Conservation (phyloP, 2,329 filamentous ascomycete genomes). For the Cordyceps cateniannulata region DNA sequence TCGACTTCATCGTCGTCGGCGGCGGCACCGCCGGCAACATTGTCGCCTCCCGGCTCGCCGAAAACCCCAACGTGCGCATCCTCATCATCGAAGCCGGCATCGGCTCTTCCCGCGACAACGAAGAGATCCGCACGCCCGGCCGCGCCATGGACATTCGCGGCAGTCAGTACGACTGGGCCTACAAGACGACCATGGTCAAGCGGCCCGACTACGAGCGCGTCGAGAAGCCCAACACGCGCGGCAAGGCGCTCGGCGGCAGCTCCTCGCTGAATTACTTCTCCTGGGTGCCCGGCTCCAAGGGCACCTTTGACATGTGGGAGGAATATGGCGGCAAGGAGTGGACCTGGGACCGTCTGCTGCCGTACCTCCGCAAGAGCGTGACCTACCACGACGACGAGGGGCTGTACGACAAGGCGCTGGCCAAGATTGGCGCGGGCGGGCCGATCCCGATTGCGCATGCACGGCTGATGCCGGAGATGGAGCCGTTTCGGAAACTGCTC, state of each 20-base stretch:
- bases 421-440: conserved; percentile 44
- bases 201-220: conserved; percentile 52
- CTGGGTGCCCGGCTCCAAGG: conserved; percentile 52
- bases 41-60: conserved; percentile 30
- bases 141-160: conserved; percentile 46
- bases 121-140: conserved; percentile 47
- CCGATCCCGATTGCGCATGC: conserved; percentile 49
- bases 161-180: conserved; percentile 52
- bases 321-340: conserved; percentile 65
- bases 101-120: conserved; percentile 40
- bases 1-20: conserved; percentile 27
- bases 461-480: conserved; percentile 44
- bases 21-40: conserved; percentile 31
- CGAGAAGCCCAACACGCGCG: conserved; percentile 57
- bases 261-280: conserved; percentile 57
- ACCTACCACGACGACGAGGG: conserved; percentile 50
- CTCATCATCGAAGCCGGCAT: conserved; percentile 43
- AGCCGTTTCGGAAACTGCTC: conserved; percentile 43
- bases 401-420: conserved; percentile 37
- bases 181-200: conserved; percentile 56
- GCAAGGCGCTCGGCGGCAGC: conserved; percentile 53
- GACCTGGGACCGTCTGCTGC: conserved; percentile 46
- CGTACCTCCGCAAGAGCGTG: conserved; percentile 49
- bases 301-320: conserved; percentile 61
- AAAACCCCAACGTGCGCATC: conserved; percentile 32